phyloP scores from a whole-genome alignment of 176 grass and related monocot genomes.

The Musa troglodytarum region DNA sequence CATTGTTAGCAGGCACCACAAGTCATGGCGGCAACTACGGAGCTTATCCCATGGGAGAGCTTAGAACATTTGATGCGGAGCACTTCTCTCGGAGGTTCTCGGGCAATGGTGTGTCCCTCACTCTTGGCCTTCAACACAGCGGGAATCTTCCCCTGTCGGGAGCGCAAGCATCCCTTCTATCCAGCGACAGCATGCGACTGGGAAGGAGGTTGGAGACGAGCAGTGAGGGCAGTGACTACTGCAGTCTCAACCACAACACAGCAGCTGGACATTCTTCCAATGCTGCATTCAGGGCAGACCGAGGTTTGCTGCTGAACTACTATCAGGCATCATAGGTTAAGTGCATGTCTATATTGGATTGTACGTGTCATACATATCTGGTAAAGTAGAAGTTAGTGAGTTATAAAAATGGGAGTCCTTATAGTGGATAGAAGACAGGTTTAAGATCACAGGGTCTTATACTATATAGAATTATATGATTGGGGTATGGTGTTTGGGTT shows the following conservation, averaged over 20 bases:
- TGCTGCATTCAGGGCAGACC: slow-evolving; percentile 71
- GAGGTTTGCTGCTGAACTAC: slow-evolving; percentile 77
- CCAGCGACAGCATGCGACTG: slow-evolving; percentile 16
- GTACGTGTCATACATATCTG: too few relatives aligned
- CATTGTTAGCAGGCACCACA: not conserved
- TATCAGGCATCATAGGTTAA: slow-evolving; percentile 69
- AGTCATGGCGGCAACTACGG: not conserved
- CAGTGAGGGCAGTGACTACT: slow-evolving; percentile 31
- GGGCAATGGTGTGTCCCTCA: slow-evolving; percentile 71
- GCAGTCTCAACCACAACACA: slow-evolving; percentile 15
- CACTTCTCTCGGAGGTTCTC: slow-evolving; percentile 54
- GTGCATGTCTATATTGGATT: not conserved
- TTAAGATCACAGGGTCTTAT: not conserved
- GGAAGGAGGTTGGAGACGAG: slow-evolving; percentile 33
- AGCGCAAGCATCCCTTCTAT: slow-evolving; percentile 29
- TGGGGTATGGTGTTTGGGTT: slow-evolving; percentile 2
- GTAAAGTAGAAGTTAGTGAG: too few relatives aligned
- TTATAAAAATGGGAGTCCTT: too few relatives aligned
- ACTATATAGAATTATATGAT: not conserved
- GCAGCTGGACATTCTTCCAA: slow-evolving; percentile 24
- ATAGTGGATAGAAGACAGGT: not conserved
- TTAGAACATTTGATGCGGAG: slow-evolving; percentile 50
- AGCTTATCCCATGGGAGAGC: slow-evolving; percentile 43
- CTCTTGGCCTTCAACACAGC: slow-evolving; percentile 72
- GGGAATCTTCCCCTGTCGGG: slow-evolving; percentile 54